Evolutionary conservation across 2,329 filamentous ascomycete species (phyloP).

Genomic region (Nothopassalora personata): DNA sequence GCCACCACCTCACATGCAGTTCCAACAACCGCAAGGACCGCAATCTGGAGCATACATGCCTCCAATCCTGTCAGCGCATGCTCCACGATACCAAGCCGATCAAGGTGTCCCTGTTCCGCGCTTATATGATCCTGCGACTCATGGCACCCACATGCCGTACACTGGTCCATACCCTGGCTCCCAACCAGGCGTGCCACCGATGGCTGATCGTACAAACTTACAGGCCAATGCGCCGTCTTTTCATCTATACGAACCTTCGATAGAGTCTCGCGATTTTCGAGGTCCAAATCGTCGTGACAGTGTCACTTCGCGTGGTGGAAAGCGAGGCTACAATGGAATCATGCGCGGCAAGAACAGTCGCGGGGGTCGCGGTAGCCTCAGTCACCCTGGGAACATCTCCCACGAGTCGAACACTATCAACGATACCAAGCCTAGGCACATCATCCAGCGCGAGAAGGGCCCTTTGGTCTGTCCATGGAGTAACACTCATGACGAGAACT

Average conservation of each 20-base stretch:
- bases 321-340: background rate
- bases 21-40: background rate
- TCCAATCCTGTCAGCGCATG: background rate
- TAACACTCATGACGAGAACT: background rate
- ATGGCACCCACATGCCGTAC: background rate
- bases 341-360: slow-evolving; percentile 1
- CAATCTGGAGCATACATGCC: background rate
- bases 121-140: background rate
- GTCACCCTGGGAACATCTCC: background rate
- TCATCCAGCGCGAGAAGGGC: background rate
- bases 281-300: background rate
- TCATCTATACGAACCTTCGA: background rate
- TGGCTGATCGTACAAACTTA: background rate
- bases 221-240: background rate
- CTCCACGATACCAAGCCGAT: background rate
- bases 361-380: background rate
- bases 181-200: background rate
- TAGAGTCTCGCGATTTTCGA: background rate
- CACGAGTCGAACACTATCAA: background rate
- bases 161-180: background rate
- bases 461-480: background rate
- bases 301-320: background rate
- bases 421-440: background rate
- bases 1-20: background rate
- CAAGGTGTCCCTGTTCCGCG: background rate